These are phyloP conservation scores for Santalum album DNA, from an alignment of 164 flowering plant genomes.

Conservation along the genomic window DNA sequence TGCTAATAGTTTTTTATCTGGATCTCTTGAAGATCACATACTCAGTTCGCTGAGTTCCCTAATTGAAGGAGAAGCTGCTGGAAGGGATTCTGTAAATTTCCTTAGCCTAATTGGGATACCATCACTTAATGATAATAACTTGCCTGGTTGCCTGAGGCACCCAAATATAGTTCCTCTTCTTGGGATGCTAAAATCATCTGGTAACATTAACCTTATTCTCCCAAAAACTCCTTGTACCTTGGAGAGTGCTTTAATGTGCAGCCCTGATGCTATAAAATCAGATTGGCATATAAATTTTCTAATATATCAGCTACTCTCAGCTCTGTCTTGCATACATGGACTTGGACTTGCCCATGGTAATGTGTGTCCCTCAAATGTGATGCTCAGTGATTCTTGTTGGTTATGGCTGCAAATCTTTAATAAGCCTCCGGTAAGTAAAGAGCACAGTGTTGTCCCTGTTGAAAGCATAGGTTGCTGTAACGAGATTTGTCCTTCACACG, in stretches of 20 bases:
- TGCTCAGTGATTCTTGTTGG: constrained; percentile 67
- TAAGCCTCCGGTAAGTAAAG: constrained; percentile 16
- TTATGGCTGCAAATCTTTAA: constrained; percentile 48
- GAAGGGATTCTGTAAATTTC: constrained; percentile 46
- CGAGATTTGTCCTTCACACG: constrained; percentile 44
- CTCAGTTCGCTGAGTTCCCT: constrained; percentile 45
- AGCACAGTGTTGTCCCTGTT: constrained; percentile 9
- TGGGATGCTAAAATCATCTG: constrained; percentile 51
- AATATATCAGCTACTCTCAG: constrained; percentile 78
- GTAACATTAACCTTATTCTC: constrained; percentile 31
- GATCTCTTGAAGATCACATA: constrained; percentile 59
- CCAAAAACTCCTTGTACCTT: constrained; percentile 67
- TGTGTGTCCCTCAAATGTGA: constrained; percentile 58
- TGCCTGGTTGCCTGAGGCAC: constrained; percentile 79
- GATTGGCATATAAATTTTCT: constrained; percentile 72
- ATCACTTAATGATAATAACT: constrained; percentile 34
- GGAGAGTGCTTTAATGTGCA: constrained; percentile 63
- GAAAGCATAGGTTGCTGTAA: constrained; percentile 24
- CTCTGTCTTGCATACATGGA: constrained; percentile 60
- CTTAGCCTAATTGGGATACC: constrained; percentile 71
- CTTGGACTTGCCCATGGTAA: constrained; percentile 68
- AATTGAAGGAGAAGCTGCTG: constrained; percentile 59
- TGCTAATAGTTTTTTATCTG: constrained; percentile 43
- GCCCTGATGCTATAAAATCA: constrained; percentile 60
- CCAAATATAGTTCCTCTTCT: constrained; percentile 75